Percentiles rank a stretch among this genome's conserved stretches.
These are phyloP conservation scores for Pyronema domesticum DNA, from an alignment of 495 filamentous ascomycete species.

Conservation along the genomic window DNA sequence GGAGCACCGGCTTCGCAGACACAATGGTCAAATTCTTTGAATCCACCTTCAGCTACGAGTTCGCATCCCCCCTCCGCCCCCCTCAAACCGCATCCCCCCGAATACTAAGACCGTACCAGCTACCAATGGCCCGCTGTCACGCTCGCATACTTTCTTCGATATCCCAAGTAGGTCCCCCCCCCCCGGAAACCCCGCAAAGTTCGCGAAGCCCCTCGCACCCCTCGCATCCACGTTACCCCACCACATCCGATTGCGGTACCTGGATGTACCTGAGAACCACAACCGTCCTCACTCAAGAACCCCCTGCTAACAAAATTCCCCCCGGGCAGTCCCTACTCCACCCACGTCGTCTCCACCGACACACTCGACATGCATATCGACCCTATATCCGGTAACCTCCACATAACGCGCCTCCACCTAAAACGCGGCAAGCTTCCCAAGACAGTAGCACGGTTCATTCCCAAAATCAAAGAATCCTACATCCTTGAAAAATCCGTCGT, in stretches of 20 bases:
- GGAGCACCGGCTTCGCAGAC: slow-evolving; percentile 2
- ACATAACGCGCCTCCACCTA: slow-evolving; percentile 77
- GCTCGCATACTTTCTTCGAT: slow-evolving; percentile 96
- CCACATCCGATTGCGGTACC: neutral
- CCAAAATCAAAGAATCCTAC: slow-evolving; percentile 49
- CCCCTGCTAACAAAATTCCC: slow-evolving; percentile 2
- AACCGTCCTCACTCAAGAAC: too few species aligned
- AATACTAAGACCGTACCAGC: slow-evolving; percentile 10
- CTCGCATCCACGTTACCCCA: neutral
- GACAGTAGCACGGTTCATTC: slow-evolving; percentile 46
- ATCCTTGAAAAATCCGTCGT: slow-evolving; percentile 85
- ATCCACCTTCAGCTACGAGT: slow-evolving; percentile 72
- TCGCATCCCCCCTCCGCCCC: slow-evolving; percentile 50
- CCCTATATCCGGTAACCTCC: slow-evolving; percentile 55
- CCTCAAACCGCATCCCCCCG: neutral
- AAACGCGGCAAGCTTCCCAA: slow-evolving; percentile 84
- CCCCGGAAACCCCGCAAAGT: neutral
- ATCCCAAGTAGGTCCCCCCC: slow-evolving; percentile 46
- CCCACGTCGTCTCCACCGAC: slow-evolving; percentile 89
- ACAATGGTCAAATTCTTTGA: slow-evolving; percentile 76
- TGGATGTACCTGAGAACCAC: too few species aligned
- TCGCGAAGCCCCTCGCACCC: neutral
- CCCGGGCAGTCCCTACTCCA: slow-evolving; percentile 53
- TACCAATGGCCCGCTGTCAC: slow-evolving; percentile 46
- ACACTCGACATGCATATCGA: slow-evolving; percentile 80